Evolutionary conservation across 163 green algal genomes (phyloP).

Genomic region (Chlamydomonas reinhardtii): DNA sequence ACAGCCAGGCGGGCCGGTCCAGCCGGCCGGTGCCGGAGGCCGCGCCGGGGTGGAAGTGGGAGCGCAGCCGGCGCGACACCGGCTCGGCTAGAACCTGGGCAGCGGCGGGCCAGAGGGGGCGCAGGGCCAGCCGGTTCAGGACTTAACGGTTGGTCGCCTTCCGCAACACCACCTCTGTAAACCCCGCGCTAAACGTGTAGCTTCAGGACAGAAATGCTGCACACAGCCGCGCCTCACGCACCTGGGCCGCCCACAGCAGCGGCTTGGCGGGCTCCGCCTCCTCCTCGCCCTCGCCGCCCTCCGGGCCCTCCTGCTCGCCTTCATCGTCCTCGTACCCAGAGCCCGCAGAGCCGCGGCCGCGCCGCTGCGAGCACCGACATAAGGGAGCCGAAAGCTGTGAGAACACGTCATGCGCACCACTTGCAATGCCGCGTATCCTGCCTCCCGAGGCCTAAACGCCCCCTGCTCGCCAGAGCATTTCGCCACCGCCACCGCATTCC

Average conservation of each 20-base stretch:
- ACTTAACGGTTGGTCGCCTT: neutral
- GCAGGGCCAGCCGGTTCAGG: too few relatives aligned
- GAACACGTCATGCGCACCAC: too few relatives aligned
- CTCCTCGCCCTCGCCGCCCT: neutral
- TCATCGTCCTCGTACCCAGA: neutral
- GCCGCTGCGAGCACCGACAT: too few relatives aligned
- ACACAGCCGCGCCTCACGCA: neutral
- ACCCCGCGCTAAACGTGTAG: too few relatives aligned
- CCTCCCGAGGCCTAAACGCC: too few relatives aligned
- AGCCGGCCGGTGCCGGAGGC: constrained; percentile 7
- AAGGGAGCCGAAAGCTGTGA: too few relatives aligned
- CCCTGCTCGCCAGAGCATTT: too few relatives aligned
- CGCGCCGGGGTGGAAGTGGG: constrained; percentile 32
- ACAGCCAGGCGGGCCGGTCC: constrained; percentile 43
- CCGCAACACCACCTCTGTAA: neutral
- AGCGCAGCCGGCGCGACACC: neutral
- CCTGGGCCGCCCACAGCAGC: constrained; percentile 35
- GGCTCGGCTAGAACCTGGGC: constrained; percentile 8
- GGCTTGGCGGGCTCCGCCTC: neutral
- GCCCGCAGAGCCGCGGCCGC: too few relatives aligned
- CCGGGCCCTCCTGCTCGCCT: neutral
- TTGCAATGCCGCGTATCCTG: too few relatives aligned
- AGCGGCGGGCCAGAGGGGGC: neutral
- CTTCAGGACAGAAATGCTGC: too few relatives aligned
- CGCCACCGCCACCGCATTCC: too few relatives aligned